A percentile compares a stretch with the other conserved stretches of the same genome.
Conservation (phyloP, 495 filamentous ascomycete species). For the Mytilinidion resinicola region DNA sequence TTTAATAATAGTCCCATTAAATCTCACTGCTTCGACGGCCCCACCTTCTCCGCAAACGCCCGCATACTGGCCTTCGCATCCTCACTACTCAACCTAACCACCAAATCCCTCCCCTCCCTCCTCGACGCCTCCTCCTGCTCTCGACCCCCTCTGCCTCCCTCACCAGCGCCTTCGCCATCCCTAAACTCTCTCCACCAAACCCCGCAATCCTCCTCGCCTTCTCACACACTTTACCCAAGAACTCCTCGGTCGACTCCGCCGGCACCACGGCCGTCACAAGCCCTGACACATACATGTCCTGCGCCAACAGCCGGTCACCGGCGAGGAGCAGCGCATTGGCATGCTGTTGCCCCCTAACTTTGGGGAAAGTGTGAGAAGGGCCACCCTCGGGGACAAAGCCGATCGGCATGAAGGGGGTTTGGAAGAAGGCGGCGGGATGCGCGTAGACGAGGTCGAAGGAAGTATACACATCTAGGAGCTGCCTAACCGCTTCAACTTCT, state of each 20-base stretch:
- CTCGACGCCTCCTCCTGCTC: slow-evolving; percentile 15
- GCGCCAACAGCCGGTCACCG: slow-evolving; percentile 13
- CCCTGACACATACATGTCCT: slow-evolving; percentile 15
- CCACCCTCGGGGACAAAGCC: slow-evolving; percentile 22
- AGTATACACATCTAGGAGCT: too few species aligned
- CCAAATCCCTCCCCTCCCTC: slow-evolving; percentile 14
- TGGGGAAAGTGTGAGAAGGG: slow-evolving; percentile 17
- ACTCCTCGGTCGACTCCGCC: slow-evolving; percentile 1
- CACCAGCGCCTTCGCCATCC: slow-evolving; percentile 14
- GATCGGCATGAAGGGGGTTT: slow-evolving; percentile 21
- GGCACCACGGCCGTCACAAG: slow-evolving; percentile 17
- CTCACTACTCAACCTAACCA: slow-evolving; percentile 10
- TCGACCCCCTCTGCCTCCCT: slow-evolving; percentile 5
- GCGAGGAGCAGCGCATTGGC: slow-evolving; percentile 22
- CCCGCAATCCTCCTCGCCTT: slow-evolving; percentile 18
- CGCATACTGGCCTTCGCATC: slow-evolving; percentile 18
- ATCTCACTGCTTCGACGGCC: slow-evolving; percentile 9
- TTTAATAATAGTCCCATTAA: too few species aligned
- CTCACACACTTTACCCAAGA: slow-evolving; percentile 7
- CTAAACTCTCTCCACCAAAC: slow-evolving; percentile 17
- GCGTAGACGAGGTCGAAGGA: slow-evolving; percentile 25
- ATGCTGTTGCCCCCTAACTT: slow-evolving; percentile 10
- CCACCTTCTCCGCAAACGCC: slow-evolving; percentile 9
- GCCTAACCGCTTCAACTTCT: slow-evolving; percentile 13
- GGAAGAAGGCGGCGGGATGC: slow-evolving; percentile 18